phyloP scores from a whole-genome alignment of 164 flowering plant genomes.

The Platanus orientalis region DNA sequence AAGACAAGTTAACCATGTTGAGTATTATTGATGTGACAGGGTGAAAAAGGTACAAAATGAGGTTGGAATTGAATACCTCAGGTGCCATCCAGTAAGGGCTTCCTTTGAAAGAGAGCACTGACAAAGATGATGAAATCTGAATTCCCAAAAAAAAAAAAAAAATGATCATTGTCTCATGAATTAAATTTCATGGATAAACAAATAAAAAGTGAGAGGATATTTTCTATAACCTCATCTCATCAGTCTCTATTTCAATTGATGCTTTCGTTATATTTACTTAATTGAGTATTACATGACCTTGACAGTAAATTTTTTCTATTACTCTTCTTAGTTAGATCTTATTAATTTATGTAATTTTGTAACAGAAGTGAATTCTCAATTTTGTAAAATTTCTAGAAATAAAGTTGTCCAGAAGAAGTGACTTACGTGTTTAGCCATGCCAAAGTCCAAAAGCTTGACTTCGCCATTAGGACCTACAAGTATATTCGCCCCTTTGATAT shows the following conservation, averaged over 20 bases:
- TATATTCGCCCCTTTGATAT: conserved; percentile 82
- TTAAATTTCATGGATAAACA: neutral
- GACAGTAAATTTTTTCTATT: too few relatives aligned
- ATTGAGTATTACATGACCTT: too few relatives aligned
- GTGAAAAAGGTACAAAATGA: neutral
- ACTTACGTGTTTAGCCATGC: conserved; percentile 87
- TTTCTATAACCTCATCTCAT: too few relatives aligned
- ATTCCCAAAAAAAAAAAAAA: conserved; percentile 12
- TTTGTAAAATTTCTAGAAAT: neutral
- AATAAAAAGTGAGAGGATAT: too few relatives aligned
- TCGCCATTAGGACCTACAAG: conserved; percentile 70
- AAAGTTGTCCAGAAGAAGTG: neutral
- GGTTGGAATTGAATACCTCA: conserved; percentile 52
- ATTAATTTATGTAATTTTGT: too few relatives aligned
- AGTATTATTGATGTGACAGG: neutral
- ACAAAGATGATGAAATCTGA: conserved; percentile 56
- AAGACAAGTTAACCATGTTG: neutral
- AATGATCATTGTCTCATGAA: conserved; percentile 1
- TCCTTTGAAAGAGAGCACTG: conserved; percentile 93
- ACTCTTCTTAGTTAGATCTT: too few relatives aligned
- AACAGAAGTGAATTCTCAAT: too few relatives aligned
- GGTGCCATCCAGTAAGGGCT: conserved; percentile 99
- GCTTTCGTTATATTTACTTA: too few relatives aligned
- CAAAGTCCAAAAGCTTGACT: conserved; percentile 75
- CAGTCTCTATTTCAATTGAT: too few relatives aligned